Evolutionary conservation across 2,329 filamentous ascomycete genomes (phyloP).

Genomic region (Botrytis squamosa): DNA sequence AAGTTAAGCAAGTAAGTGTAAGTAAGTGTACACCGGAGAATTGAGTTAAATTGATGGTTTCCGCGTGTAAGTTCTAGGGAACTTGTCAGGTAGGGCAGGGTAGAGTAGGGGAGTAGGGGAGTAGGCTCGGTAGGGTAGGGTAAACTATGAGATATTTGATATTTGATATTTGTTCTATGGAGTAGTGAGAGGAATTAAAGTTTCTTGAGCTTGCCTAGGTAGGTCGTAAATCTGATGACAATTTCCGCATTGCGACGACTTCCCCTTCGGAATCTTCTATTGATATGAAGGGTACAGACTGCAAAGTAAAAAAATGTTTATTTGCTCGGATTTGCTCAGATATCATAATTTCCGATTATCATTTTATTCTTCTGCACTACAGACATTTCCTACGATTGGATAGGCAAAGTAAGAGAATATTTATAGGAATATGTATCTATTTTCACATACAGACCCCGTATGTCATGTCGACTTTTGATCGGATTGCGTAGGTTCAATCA

Average conservation of each 20-base stretch:
- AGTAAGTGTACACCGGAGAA: background rate
- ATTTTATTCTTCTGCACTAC: background rate
- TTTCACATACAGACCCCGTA: background rate
- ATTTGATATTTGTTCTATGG: background rate
- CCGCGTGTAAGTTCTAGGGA: background rate
- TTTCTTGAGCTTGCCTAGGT: background rate
- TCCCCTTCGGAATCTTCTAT: background rate
- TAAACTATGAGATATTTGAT: background rate
- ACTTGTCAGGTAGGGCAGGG: background rate
- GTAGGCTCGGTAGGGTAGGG: background rate
- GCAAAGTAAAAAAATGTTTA: background rate
- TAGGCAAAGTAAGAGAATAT: background rate
- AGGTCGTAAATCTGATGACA: background rate
- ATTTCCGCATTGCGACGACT: background rate
- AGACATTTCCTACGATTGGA: background rate
- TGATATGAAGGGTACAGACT: background rate
- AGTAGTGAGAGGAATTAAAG: background rate
- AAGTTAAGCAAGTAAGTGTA: background rate
- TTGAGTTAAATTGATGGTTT: background rate
- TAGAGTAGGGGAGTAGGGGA: background rate
- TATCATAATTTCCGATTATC: background rate
- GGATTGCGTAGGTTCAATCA: background rate
- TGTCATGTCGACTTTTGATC: background rate
- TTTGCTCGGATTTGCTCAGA: conserved; percentile 7
- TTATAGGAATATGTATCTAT: background rate